A percentile compares a stretch with the other conserved stretches of the same genome.
These are phyloP conservation scores for Sporisorium iseilematis-ciliati DNA, from an alignment of 1,284 basidiomycete species.

Conservation along the genomic window DNA sequence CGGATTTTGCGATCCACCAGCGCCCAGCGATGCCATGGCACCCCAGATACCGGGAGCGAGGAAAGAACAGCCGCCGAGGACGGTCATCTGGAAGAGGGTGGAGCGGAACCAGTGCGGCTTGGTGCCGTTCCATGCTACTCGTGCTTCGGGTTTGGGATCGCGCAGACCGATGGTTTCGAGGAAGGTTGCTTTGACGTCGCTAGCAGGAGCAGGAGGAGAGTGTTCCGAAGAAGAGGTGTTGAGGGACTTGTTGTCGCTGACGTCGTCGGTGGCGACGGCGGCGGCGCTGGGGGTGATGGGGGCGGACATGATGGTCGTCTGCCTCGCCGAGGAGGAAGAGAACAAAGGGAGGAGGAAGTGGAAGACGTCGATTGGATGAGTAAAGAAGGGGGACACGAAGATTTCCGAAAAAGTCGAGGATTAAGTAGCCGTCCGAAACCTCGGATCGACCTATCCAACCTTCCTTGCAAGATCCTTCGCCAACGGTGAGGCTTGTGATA, in stretches of 20 bases:
- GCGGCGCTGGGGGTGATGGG: conserved; percentile 2
- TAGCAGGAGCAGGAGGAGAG: background rate
- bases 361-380: background rate
- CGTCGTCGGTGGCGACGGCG: conserved; percentile 9
- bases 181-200: conserved; percentile 20
- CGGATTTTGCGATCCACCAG: conserved; percentile 63
- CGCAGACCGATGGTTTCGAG: conserved; percentile 40
- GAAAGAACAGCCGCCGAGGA: conserved; percentile 70
- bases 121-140: conserved; percentile 33
- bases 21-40: conserved; percentile 67
- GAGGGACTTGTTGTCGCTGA: conserved; percentile 31
- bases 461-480: background rate
- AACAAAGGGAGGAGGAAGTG: no score
- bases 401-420: background rate
- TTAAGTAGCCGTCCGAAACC: background rate
- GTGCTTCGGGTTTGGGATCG: conserved; percentile 41
- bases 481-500: background rate
- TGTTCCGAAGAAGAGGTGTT: conserved; percentile 10
- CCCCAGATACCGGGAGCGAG: conserved; percentile 69
- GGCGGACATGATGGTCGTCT: conserved; percentile 15
- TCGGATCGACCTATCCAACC: no score
- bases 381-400: background rate
- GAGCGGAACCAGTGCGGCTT: conserved; percentile 51
- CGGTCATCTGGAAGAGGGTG: conserved; percentile 61
- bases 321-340: background rate